Percentiles rank a stretch among this genome's conserved stretches.
These are phyloP conservation scores for Fusarium agapanthi DNA, from an alignment of 2,329 filamentous ascomycete genomes.

Conservation along the genomic window DNA sequence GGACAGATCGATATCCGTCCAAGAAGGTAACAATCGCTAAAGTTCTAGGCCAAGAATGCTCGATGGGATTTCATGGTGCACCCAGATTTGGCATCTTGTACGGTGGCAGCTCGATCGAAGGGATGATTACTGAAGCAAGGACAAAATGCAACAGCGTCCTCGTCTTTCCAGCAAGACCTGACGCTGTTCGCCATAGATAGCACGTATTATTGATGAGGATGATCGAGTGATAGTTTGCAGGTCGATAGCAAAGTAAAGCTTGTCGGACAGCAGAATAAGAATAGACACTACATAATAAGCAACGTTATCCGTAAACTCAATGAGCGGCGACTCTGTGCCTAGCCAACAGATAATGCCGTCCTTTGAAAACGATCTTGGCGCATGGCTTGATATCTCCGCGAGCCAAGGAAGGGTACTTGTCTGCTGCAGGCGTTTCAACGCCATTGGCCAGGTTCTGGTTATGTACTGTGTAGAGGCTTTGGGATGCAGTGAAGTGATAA, in stretches of 20 bases:
- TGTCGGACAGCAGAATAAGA: background rate
- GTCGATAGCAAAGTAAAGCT: slow-evolving; percentile 1
- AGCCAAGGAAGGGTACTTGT: background rate
- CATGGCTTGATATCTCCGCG: background rate
- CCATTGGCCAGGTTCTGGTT: background rate
- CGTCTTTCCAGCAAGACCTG: background rate
- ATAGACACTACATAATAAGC: background rate
- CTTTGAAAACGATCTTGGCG: background rate
- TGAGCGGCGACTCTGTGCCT: background rate
- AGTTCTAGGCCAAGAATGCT: slow-evolving; percentile 2
- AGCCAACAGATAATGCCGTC: background rate
- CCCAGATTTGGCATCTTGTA: background rate
- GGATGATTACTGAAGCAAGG: background rate
- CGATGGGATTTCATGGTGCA: background rate
- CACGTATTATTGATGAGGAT: background rate
- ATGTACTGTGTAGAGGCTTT: background rate
- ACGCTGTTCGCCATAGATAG: background rate
- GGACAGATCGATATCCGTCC: slow-evolving; percentile 1
- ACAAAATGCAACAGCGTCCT: background rate
- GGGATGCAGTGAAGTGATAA: background rate
- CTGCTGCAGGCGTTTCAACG: background rate
- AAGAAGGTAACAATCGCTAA: background rate
- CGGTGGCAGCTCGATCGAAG: background rate
- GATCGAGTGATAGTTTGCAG: background rate
- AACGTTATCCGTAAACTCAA: background rate